Evolutionary conservation across 495 filamentous ascomycete species (phyloP), one percentile per base, ranked within the genome.

Genomic region (Aspergillus nanangensis): DNA sequence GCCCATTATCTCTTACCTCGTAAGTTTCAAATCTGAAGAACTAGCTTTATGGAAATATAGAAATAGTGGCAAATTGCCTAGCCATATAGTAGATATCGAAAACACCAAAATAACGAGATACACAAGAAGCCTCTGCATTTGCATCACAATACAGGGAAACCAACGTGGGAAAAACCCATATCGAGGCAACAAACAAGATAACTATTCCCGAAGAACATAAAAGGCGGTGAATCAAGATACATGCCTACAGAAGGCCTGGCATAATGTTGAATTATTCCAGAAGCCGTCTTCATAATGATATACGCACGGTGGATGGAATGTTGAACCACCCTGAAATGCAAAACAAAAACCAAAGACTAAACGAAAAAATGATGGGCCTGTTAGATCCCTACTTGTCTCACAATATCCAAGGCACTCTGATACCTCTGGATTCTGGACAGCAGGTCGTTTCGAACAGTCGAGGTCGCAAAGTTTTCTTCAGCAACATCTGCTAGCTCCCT

Each of bases 401-500:
- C 37, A 18, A 39, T 11, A 9, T 39, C 37, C 37, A 39, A 24
- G 21, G 9, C 20, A 22, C 11, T n/a, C 37, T 21, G 37, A 7
- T 21, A 13, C 21, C 37, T 20, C 4, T 39, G 18, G 8, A 21
- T n/a, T n/a, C 37, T 18, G 21, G 37, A 11, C 18, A 21, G 37
- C n/a, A 39, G 37, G 5, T 39, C 37, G 37, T 21, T 1, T 13
- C 52, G 23, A 10, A 34, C 7, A 31, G 19, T 32, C 25, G 31
- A 41, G 4, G 54, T 58, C 0, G 42, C 45, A 33, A 53, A 45
- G 24, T 69, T 66, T 37, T 76, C 72, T 3, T 65, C 63, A 0
- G 68, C 72, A 49, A 76, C 60, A 7, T 47, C 50, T 17, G 53
- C 60, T 8, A 76, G 35, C 31, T 72, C 56, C 3, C 60, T 62